These are phyloP conservation scores for Curvularia eragrostidis DNA, from an alignment of 2,329 filamentous ascomycete genomes.

Conservation along the genomic window DNA sequence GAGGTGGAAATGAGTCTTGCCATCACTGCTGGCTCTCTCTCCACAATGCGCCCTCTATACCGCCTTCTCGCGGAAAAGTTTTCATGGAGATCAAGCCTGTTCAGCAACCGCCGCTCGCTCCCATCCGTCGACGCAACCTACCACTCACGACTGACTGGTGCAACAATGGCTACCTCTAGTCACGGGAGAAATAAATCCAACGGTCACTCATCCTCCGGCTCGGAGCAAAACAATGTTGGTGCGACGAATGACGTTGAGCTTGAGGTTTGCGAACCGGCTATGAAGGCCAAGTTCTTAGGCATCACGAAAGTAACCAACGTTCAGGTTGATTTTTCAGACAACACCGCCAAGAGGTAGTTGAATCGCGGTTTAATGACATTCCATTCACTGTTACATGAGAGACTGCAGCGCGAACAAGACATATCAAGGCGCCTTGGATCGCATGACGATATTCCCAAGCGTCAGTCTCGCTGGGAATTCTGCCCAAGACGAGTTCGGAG, in stretches of 20 bases:
- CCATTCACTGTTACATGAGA: not conserved
- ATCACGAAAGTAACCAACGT: not conserved
- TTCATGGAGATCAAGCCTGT: not conserved
- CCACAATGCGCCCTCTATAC: conserved; percentile 24
- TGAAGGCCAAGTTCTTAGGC: not conserved
- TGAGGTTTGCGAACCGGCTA: not conserved
- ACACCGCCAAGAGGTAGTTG: not conserved
- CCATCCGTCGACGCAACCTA: not conserved
- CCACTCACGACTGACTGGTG: not conserved
- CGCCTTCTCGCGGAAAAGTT: conserved; percentile 5
- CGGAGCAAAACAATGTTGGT: not conserved
- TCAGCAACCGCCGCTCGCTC: not conserved
- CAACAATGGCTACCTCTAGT: not conserved
- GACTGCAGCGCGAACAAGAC: not conserved
- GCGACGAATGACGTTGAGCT: not conserved
- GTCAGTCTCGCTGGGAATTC: not conserved
- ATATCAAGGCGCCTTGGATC: not conserved
- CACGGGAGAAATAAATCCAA: not conserved
- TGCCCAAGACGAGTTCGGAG: not conserved
- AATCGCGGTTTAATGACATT: not conserved
- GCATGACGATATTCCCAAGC: not conserved
- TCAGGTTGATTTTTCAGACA: not conserved
- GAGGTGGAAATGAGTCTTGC: conserved; percentile 24
- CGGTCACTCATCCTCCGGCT: not conserved
- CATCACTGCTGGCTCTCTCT: conserved; percentile 24